A percentile compares a stretch with the other conserved stretches of the same genome.
Conservation (phyloP, 1,139 yeast species). For the Geotrichum cucujoidarum region DNA sequence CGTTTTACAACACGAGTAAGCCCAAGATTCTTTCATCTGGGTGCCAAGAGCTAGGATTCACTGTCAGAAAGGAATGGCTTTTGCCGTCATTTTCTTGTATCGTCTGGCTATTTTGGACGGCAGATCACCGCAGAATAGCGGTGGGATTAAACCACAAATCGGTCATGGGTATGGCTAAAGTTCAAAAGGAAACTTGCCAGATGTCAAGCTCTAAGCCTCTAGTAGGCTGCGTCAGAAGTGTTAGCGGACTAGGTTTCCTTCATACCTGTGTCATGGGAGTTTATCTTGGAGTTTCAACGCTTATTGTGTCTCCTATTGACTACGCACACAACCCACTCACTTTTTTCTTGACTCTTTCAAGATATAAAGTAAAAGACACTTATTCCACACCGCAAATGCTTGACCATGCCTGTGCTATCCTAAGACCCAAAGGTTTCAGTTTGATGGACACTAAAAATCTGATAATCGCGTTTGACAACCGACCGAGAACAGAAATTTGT, state of each 20-base stretch:
- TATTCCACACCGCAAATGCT: constrained; percentile 84
- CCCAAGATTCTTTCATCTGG: constrained; percentile 52
- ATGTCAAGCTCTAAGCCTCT: constrained; percentile 67
- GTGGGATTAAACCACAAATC: constrained; percentile 59
- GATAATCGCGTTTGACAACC: constrained; percentile 73
- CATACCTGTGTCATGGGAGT: constrained; percentile 79
- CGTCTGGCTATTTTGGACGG: constrained; percentile 63
- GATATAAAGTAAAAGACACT: constrained; percentile 79
- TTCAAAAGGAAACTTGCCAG: constrained; percentile 87
- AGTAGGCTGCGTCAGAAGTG: constrained; percentile 82
- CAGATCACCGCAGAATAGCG: constrained; percentile 68
- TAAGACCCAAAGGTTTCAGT: constrained; percentile 58
- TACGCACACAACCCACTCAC: constrained; percentile 71
- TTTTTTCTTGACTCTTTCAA: constrained; percentile 66
- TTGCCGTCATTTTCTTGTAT: constrained; percentile 41
- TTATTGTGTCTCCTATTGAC: constrained; percentile 71
- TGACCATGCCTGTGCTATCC: constrained; percentile 59
- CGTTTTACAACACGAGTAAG: constrained; percentile 64
- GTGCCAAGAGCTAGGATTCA: constrained; percentile 41
- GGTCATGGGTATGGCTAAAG: constrained; percentile 78
- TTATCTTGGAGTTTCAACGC: constrained; percentile 81
- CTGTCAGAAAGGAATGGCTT: constrained; percentile 41
- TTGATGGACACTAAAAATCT: constrained; percentile 67
- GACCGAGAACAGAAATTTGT: constrained; percentile 58
- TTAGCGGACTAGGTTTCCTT: constrained; percentile 80